Evolutionary conservation across 345 rosid species (phyloP).

Genomic region (Cardamine chenopodiifolia): DNA sequence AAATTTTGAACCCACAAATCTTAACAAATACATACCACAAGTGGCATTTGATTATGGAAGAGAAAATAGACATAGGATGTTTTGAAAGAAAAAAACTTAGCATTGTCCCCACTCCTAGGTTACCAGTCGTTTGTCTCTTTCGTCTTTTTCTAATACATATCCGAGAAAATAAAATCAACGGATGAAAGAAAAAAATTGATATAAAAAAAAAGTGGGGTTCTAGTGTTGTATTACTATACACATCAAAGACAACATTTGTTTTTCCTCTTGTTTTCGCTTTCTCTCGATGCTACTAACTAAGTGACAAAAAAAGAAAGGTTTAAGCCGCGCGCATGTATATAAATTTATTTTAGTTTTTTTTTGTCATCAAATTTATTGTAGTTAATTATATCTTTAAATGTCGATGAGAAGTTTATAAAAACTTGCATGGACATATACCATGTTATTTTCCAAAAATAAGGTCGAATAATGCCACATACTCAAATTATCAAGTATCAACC

Average conservation of each 20-base stretch:
- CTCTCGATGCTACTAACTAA: not conserved
- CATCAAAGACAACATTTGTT: not conserved
- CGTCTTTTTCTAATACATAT: not conserved
- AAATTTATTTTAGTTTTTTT: not conserved
- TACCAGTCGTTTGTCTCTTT: not conserved
- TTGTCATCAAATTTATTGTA: not conserved
- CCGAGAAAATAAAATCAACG: not conserved
- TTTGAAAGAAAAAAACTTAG: not conserved
- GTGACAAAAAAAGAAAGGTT: not conserved
- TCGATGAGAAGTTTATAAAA: not conserved
- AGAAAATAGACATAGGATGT: not conserved
- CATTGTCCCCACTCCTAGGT: not conserved
- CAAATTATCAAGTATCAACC: not conserved
- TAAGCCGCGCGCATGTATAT: not conserved
- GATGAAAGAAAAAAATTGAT: not conserved
- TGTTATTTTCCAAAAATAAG: not conserved
- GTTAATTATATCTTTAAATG: not conserved
- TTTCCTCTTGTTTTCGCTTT: not conserved
- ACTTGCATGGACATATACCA: not conserved
- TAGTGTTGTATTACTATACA: not conserved
- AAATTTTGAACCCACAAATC: too few relatives aligned
- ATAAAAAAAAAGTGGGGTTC: not conserved
- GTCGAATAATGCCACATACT: not conserved
- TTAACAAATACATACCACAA: not conserved
- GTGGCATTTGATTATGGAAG: not conserved